These are phyloP conservation scores for Malassezia pachydermatis DNA, from an alignment of 1,284 basidiomycete genomes.

Conservation along the genomic window DNA sequence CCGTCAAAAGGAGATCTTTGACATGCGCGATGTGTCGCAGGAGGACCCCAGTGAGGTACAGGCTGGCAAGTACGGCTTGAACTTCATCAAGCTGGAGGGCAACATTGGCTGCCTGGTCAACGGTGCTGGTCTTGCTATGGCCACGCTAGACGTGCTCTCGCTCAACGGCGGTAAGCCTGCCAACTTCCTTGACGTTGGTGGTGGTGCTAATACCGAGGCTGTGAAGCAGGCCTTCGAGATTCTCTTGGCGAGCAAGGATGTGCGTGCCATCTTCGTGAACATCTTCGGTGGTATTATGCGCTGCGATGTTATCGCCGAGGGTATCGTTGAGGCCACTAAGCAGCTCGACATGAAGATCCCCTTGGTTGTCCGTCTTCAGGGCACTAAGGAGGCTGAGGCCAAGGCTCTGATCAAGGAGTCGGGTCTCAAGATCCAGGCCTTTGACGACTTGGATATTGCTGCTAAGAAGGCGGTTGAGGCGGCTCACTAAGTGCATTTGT, in stretches of 20 bases:
- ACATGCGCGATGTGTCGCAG: conserved; percentile 80
- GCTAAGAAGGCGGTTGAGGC: conserved; percentile 26
- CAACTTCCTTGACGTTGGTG: conserved; percentile 97
- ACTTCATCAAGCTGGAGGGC: conserved; percentile 99
- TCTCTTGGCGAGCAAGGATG: conserved; percentile 74
- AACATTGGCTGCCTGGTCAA: conserved; percentile 97
- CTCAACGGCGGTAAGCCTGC: conserved; percentile 66
- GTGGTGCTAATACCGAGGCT: conserved; percentile 90
- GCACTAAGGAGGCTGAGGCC: conserved; percentile 89
- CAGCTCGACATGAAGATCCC: conserved; percentile 78
- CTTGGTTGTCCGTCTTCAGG: conserved; percentile 85
- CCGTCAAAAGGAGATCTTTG: conserved; percentile 83
- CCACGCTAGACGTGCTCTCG: conserved; percentile 97
- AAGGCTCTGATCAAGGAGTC: conserved; percentile 68
- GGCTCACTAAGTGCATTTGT: conserved; percentile 2
- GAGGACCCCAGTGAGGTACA: conserved; percentile 93
- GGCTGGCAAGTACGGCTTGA: conserved; percentile 66
- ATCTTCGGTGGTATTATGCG: conserved; percentile 75
- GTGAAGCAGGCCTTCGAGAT: conserved; percentile 99
- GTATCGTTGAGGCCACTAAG: conserved; percentile 93
- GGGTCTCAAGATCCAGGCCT: conserved; percentile 59
- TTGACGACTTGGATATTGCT: conserved; percentile 27
- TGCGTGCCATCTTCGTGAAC: conserved; percentile 98
- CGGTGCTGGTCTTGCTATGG: conserved; percentile 97
- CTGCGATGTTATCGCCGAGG: conserved; percentile 65